Conservation (phyloP, 2,329 filamentous ascomycete species). For the Dichotomopilus funicola region DNA sequence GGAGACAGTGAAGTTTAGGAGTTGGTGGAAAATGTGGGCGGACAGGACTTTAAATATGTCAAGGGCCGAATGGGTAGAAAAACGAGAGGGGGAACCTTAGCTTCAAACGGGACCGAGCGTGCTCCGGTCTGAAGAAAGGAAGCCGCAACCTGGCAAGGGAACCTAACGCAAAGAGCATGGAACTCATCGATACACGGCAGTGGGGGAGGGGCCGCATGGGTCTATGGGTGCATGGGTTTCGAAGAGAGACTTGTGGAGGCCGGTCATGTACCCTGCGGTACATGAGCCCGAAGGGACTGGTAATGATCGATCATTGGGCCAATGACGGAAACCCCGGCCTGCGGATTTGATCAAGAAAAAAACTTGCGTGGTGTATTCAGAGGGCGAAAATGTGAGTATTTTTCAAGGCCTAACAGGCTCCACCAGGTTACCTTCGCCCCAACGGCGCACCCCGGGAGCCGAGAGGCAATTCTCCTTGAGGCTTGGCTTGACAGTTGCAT, state of each 20-base stretch:
- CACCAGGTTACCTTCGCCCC: background rate
- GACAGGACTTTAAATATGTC: too few relatives aligned
- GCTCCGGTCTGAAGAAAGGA: background rate
- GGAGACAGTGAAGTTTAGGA: too few relatives aligned
- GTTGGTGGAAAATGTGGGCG: too few relatives aligned
- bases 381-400: background rate
- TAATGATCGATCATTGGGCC: background rate
- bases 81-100: background rate
- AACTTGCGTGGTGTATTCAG: background rate
- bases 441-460: too few relatives aligned
- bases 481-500: too few relatives aligned
- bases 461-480: too few relatives aligned
- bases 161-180: background rate
- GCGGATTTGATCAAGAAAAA: background rate
- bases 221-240: too few relatives aligned
- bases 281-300: too few relatives aligned
- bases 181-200: background rate
- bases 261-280: too few relatives aligned
- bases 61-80: background rate
- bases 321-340: background rate
- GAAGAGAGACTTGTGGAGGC: too few relatives aligned
- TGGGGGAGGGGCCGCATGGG: background rate
- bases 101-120: background rate
- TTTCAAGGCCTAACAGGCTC: background rate
- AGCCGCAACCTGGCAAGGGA: background rate